Conservation (phyloP, 1,284 basidiomycete genomes). For the Fistulinella staudtii region DNA sequence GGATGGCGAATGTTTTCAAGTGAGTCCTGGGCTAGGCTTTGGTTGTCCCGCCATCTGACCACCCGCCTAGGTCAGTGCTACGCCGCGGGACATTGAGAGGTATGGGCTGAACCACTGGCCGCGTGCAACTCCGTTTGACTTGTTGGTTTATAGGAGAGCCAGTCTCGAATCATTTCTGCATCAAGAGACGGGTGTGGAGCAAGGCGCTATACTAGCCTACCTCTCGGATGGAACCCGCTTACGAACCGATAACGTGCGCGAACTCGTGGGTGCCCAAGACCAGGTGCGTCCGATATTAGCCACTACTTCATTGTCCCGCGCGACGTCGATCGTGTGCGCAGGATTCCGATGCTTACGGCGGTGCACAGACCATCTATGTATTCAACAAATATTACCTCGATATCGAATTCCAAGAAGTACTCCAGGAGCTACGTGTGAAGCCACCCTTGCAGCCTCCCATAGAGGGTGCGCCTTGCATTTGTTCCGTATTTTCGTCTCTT, state of each 20-base stretch:
- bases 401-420: slow-evolving; percentile 57
- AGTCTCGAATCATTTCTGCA: slow-evolving; percentile 63
- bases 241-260: slow-evolving; percentile 63
- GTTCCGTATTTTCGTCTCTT: too few relatives aligned
- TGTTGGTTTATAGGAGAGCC: slow-evolving; percentile 42
- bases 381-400: slow-evolving; percentile 78
- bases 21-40: slow-evolving; percentile 26
- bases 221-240: slow-evolving; percentile 70
- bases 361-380: slow-evolving; percentile 65
- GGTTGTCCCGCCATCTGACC: too few relatives aligned
- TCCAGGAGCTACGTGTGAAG: slow-evolving; percentile 55
- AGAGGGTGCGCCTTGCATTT: slow-evolving; percentile 46
- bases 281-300: slow-evolving; percentile 49
- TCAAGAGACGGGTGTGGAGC: slow-evolving; percentile 62
- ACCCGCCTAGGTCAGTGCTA: slow-evolving; percentile 61
- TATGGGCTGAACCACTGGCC: slow-evolving; percentile 28
- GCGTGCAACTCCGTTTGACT: slow-evolving; percentile 13
- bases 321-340: too few relatives aligned
- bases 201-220: slow-evolving; percentile 68
- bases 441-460: slow-evolving; percentile 60
- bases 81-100: slow-evolving; percentile 72
- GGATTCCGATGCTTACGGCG: too few relatives aligned
- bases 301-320: too few relatives aligned
- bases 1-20: slow-evolving; percentile 57
- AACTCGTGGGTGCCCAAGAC: slow-evolving; percentile 66